Evolutionary conservation across 2,329 filamentous ascomycete species (phyloP).

Genomic region (Leptographium flavum): DNA sequence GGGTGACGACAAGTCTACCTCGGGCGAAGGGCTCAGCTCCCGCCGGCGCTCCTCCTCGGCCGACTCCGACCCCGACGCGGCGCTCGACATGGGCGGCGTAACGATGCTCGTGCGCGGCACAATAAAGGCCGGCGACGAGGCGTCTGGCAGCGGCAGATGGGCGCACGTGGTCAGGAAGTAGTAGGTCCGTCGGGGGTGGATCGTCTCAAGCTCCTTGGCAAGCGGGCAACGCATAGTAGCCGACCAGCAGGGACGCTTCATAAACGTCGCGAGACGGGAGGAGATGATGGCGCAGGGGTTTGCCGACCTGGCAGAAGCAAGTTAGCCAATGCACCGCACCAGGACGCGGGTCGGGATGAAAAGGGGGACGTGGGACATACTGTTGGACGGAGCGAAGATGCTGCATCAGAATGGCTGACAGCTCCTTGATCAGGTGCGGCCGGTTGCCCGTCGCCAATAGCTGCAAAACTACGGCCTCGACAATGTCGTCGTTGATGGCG

Average conservation of each 20-base stretch:
- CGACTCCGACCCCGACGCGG: conserved; percentile 56
- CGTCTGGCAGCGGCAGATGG: conserved; percentile 66
- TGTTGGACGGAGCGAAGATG: conserved; percentile 76
- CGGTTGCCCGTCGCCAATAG: conserved; percentile 81
- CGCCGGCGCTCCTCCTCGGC: conserved; percentile 49
- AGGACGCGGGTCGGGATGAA: not conserved
- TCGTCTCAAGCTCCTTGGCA: conserved; percentile 81
- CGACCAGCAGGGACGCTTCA: conserved; percentile 75
- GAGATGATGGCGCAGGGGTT: conserved; percentile 94
- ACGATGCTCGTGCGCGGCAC: conserved; percentile 44
- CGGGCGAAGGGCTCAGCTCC: conserved; percentile 78
- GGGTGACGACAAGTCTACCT: conserved; percentile 77
- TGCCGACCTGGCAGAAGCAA: conserved; percentile 53
- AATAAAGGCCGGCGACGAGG: conserved; percentile 28
- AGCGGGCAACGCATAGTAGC: conserved; percentile 69
- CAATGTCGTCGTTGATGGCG: conserved; percentile 86
- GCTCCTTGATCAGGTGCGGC: conserved; percentile 87
- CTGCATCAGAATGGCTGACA: conserved; percentile 64
- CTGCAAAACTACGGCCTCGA: conserved; percentile 78
- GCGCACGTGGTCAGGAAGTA: conserved; percentile 88
- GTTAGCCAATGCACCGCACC: not conserved
- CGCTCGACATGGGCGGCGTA: conserved; percentile 70
- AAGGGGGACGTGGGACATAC: conserved; percentile 44
- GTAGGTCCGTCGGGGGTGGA: conserved; percentile 89
- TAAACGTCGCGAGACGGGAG: conserved; percentile 75